Conservation (phyloP, 805 yeast genomes). For the Wickerhamomyces bovis region DNA sequence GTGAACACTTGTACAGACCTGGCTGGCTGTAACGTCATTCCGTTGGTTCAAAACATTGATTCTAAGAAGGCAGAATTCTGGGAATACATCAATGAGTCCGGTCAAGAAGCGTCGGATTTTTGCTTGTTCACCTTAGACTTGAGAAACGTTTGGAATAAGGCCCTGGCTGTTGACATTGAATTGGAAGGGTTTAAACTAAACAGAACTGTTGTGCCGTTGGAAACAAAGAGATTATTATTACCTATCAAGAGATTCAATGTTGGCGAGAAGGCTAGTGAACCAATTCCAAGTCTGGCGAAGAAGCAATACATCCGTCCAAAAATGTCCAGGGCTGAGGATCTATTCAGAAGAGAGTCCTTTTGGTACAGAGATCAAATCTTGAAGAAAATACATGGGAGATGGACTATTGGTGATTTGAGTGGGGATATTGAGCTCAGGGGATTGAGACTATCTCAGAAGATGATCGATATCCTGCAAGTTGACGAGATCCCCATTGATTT, state of each 20-base stretch:
- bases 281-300: slow-evolving; percentile 66
- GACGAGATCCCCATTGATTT: slow-evolving; percentile 42
- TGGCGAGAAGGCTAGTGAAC: slow-evolving; percentile 36
- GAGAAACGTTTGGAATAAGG: slow-evolving; percentile 73
- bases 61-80: slow-evolving; percentile 20
- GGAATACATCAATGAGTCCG: slow-evolving; percentile 20
- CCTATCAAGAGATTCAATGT: slow-evolving; percentile 58
- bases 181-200: slow-evolving; percentile 24
- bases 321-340: slow-evolving; percentile 49
- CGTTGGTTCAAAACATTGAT: slow-evolving; percentile 34
- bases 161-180: slow-evolving; percentile 31
- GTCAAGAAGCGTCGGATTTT: slow-evolving; percentile 35
- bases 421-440: slow-evolving; percentile 67
- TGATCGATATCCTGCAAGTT: slow-evolving; percentile 50
- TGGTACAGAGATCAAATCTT: slow-evolving; percentile 77
- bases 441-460: slow-evolving; percentile 52
- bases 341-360: slow-evolving; percentile 54
- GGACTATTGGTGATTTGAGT: slow-evolving; percentile 45
- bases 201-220: slow-evolving; percentile 34
- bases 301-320: slow-evolving; percentile 58
- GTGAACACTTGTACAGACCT: slow-evolving; percentile 70
- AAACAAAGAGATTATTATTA: slow-evolving; percentile 55
- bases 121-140: slow-evolving; percentile 68
- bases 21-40: slow-evolving; percentile 70
- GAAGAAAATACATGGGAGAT: slow-evolving; percentile 51